Conservation (phyloP, 768 basidiomycete species). For the Tylopilus felleus region DNA sequence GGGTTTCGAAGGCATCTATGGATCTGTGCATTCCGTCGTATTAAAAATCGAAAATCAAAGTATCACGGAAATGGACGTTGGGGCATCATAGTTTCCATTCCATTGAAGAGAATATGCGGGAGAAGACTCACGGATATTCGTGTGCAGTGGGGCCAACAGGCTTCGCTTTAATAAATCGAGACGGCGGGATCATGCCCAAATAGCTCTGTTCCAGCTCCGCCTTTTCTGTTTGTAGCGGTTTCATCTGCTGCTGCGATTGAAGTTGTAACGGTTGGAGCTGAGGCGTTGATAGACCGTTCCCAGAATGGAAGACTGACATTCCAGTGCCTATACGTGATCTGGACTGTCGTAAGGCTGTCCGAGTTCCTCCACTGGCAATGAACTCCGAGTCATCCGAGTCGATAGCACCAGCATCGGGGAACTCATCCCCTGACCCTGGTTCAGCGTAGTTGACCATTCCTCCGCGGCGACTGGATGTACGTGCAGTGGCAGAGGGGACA, state of each 20-base stretch:
- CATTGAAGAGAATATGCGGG: constrained; percentile 1
- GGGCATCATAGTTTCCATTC: constrained; percentile 4
- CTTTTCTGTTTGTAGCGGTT: constrained; percentile 37
- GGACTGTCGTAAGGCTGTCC: constrained; percentile 52
- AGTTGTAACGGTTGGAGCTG: constrained; percentile 27
- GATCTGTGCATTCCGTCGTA: constrained; percentile 42
- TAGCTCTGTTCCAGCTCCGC: constrained; percentile 84
- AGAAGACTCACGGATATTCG: constrained; percentile 65
- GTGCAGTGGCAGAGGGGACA: constrained; percentile 38
- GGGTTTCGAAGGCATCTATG: constrained; percentile 57
- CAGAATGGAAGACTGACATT: constrained; percentile 54
- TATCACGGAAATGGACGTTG: constrained; percentile 18
- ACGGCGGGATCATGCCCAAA: constrained; percentile 80
- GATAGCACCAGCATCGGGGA: constrained; percentile 75
- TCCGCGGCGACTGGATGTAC: constrained; percentile 56
- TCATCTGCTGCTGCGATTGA: constrained; percentile 18
- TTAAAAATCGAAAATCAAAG: constrained; percentile 15
- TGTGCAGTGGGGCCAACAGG: constrained; percentile 59
- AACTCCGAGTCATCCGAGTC: constrained; percentile 88
- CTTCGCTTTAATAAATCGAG: constrained; percentile 67
- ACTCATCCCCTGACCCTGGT: constrained; percentile 77
- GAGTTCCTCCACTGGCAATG: constrained; percentile 58
- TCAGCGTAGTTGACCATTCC: constrained; percentile 86
- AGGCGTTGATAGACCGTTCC: constrained; percentile 40
- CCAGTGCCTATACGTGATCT: constrained; percentile 43